Evolutionary conservation across 2,329 filamentous ascomycete genomes (phyloP).

Genomic region (Aspergillus tubingensis): DNA sequence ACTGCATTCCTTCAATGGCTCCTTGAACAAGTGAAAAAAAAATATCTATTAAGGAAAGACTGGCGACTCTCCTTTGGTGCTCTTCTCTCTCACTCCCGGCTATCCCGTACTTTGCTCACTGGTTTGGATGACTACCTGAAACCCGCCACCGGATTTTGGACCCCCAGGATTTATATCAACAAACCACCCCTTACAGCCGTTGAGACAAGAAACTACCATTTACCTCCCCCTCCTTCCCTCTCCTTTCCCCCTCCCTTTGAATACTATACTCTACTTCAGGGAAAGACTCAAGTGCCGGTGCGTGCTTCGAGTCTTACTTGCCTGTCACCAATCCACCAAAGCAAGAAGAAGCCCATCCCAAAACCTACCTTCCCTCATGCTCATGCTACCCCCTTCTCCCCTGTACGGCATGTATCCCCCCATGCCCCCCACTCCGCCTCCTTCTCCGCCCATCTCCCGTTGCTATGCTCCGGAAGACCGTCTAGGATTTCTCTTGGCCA

Average conservation of each 20-base stretch:
- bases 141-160: slow-evolving; percentile 14
- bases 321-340: too few relatives aligned
- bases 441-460: slow-evolving; percentile 47
- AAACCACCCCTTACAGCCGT: slow-evolving; percentile 7
- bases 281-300: slow-evolving; percentile 1
- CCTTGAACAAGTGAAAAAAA: slow-evolving; percentile 15
- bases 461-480: slow-evolving; percentile 76
- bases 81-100: not conserved
- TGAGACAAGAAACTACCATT: slow-evolving; percentile 1
- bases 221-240: slow-evolving; percentile 15
- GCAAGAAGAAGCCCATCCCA: not conserved
- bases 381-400: slow-evolving; percentile 23
- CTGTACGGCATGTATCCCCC: slow-evolving; percentile 44
- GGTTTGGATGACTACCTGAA: slow-evolving; percentile 9
- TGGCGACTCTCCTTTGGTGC: slow-evolving; percentile 18
- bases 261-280: not conserved
- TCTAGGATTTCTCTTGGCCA: slow-evolving; percentile 79
- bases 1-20: slow-evolving; percentile 27
- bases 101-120: slow-evolving; percentile 6
- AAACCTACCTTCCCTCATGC: slow-evolving; percentile 3
- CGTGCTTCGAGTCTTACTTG: slow-evolving; percentile 1
- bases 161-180: slow-evolving; percentile 18
- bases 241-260: slow-evolving; percentile 1
- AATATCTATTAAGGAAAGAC: not conserved
- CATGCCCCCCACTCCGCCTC: slow-evolving; percentile 50